Conservation (phyloP, 495 filamentous ascomycete species). For the Penicillium canariense region DNA sequence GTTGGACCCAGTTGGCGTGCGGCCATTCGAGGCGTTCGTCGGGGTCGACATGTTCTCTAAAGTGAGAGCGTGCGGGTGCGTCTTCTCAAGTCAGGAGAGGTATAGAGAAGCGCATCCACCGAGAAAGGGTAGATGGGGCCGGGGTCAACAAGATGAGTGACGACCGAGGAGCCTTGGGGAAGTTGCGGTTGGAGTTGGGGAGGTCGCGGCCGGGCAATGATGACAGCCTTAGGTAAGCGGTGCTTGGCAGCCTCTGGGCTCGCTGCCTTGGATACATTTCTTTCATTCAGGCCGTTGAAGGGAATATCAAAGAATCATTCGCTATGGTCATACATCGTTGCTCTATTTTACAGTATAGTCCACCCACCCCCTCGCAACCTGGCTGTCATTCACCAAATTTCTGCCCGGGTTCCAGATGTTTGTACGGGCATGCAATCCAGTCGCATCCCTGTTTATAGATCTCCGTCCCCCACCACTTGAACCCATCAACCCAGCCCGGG, state of each 20-base stretch:
- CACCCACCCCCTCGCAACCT: too few relatives aligned
- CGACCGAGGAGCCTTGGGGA: background rate
- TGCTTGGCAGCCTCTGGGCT: too few relatives aligned
- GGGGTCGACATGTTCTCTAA: slow-evolving; percentile 35
- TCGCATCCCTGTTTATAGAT: slow-evolving; percentile 34
- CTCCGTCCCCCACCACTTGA: slow-evolving; percentile 33
- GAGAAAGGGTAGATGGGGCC: background rate
- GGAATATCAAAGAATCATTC: too few relatives aligned
- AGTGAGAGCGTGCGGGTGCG: background rate
- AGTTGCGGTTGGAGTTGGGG: background rate
- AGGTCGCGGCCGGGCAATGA: slow-evolving; percentile 1
- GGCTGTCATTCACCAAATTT: slow-evolving; percentile 26
- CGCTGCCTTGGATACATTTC: too few relatives aligned
- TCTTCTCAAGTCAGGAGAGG: background rate
- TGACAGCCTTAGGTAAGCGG: slow-evolving; percentile 4
- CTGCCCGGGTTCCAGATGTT: slow-evolving; percentile 23
- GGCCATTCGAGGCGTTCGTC: slow-evolving; percentile 31
- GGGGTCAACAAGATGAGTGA: slow-evolving; percentile 2
- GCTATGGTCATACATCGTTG: too few relatives aligned
- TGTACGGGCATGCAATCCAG: slow-evolving; percentile 31
- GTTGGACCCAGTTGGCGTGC: slow-evolving; percentile 32
- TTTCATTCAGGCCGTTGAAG: too few relatives aligned
- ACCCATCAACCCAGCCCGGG: slow-evolving; percentile 26
- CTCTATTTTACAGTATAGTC: too few relatives aligned
- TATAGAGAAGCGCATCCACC: background rate